Percentiles rank a stretch among this genome's conserved stretches.
Evolutionary conservation across 805 yeast genomes (phyloP).

Genomic region (Kuraishia molischiana): DNA sequence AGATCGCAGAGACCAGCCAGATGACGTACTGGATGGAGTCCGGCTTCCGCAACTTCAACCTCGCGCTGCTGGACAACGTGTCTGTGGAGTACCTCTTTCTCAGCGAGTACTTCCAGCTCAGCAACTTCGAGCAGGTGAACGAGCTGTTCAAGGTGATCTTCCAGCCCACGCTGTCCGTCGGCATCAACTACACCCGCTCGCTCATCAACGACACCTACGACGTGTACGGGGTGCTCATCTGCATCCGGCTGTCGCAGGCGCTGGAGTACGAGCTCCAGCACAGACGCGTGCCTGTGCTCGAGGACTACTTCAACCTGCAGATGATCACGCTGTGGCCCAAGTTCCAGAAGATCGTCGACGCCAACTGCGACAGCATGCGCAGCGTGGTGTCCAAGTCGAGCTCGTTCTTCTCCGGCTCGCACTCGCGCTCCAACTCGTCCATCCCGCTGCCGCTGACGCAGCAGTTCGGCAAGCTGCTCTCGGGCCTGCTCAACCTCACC

Average conservation of each 20-base stretch:
- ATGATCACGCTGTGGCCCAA: slow-evolving; percentile 76
- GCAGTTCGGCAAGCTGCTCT: slow-evolving; percentile 63
- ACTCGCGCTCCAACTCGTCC: slow-evolving; percentile 16
- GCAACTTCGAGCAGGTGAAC: slow-evolving; percentile 33
- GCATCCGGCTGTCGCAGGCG: slow-evolving; percentile 62
- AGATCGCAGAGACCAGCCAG: slow-evolving; percentile 73
- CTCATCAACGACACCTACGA: slow-evolving; percentile 43
- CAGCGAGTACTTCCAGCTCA: slow-evolving; percentile 55
- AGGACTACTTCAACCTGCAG: slow-evolving; percentile 58
- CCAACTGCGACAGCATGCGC: slow-evolving; percentile 65
- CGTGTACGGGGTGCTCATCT: slow-evolving; percentile 66
- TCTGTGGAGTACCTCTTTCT: slow-evolving; percentile 69
- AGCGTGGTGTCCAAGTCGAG: slow-evolving; percentile 34
- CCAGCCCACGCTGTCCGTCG: slow-evolving; percentile 39
- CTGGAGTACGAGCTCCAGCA: slow-evolving; percentile 59
- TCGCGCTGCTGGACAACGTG: slow-evolving; percentile 68
- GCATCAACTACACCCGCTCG: slow-evolving; percentile 35
- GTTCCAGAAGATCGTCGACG: slow-evolving; percentile 67
- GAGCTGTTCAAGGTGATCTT: slow-evolving; percentile 39
- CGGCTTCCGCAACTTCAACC: slow-evolving; percentile 61
- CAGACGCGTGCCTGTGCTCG: slow-evolving; percentile 59
- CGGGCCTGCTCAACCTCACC: slow-evolving; percentile 57
- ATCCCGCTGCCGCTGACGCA: slow-evolving; percentile 64
- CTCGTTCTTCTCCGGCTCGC: slow-evolving; percentile 17
- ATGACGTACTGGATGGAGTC: slow-evolving; percentile 61